Evolutionary conservation across 352 stramenopile species (phyloP).

Genomic region (Blastocystis hominis): DNA sequence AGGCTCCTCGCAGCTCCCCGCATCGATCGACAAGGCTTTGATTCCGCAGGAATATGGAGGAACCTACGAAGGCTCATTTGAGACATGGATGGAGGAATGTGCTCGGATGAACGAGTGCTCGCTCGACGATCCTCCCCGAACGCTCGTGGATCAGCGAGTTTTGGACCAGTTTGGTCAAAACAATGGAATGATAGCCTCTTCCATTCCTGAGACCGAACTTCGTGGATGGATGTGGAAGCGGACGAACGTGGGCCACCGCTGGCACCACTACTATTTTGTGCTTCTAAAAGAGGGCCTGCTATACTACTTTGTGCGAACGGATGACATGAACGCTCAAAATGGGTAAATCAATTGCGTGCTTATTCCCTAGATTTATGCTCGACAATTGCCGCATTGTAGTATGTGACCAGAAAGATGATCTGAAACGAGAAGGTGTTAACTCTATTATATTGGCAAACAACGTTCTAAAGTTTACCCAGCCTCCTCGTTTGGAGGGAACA

Average conservation of each 20-base stretch:
- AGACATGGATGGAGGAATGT: conserved; percentile 34
- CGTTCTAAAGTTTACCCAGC: conserved; percentile 38
- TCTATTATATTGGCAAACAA: background rate
- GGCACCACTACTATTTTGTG: conserved; percentile 57
- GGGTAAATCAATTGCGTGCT: background rate
- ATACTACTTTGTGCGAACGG: conserved; percentile 39
- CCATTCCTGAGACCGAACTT: conserved; percentile 5
- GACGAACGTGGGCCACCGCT: conserved; percentile 43
- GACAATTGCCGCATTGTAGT: conserved; percentile 49
- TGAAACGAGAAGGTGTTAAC: conserved; percentile 48
- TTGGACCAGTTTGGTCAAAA: conserved; percentile 56
- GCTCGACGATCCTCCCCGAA: conserved; percentile 5
- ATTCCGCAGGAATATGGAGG: conserved; percentile 23
- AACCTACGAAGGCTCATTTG: background rate
- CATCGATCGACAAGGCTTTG: background rate
- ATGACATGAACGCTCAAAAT: conserved; percentile 46
- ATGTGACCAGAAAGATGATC: conserved; percentile 39
- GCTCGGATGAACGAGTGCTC: background rate
- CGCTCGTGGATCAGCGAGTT: conserved; percentile 39
- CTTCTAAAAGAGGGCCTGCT: conserved; percentile 38
- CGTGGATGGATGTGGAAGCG: conserved; percentile 41
- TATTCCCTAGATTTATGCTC: conserved; percentile 43
- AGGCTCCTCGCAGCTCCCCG: background rate
- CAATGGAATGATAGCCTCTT: conserved; percentile 29
- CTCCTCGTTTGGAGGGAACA: background rate